Evolutionary conservation across 164 flowering plant genomes (phyloP), one percentile per base, ranked within the genome.

Genomic region (Echeveria elegans): DNA sequence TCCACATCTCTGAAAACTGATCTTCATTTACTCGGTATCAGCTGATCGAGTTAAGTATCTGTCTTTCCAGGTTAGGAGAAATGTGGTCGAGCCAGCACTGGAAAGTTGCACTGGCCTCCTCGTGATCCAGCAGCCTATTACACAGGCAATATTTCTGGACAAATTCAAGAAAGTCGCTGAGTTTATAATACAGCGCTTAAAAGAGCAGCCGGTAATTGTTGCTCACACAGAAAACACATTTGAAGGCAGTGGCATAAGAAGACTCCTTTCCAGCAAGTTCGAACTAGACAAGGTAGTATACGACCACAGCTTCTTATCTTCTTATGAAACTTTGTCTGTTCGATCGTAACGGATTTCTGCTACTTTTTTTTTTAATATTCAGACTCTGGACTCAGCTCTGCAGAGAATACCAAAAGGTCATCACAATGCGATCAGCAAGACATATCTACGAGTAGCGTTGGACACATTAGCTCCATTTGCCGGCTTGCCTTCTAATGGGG

Each of bases 231-330:
- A 86, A 67, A 87, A 84, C 66, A 86, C 85, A 47, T 91, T 89
- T 69, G 92, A 94, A 70, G 99, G 99, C 59, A 88, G 85, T 72
- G 82, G 88, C 64, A 78, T 94, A 56, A 86, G 72, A 81, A 85
- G 86, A 69, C 72, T 94, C 1, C 68, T 94, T 52, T 79, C 96
- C 67, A 91, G 86, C 81, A 88, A 87, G 67, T 89, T 84, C 63
- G 96, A 91, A 72, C 34, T 91, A 32, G 92, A 94, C 64, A 89
- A 91, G 97, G 99, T 94, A 61, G 99, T 94, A 61, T n/a, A n/a
- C n/a, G n/a, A n/a, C n/a, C 10, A 76, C 65, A 12, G 2, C 11
- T 18, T n/a, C 29, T 12, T 38, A 40, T 29, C 29, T 21, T 23
- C 16, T 37, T 15, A n/a, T n/a, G 2, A 10, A 28, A 45, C 8